phyloP scores from a whole-genome alignment of 2,329 filamentous ascomycete genomes.

The Lachnellula occidentalis region DNA sequence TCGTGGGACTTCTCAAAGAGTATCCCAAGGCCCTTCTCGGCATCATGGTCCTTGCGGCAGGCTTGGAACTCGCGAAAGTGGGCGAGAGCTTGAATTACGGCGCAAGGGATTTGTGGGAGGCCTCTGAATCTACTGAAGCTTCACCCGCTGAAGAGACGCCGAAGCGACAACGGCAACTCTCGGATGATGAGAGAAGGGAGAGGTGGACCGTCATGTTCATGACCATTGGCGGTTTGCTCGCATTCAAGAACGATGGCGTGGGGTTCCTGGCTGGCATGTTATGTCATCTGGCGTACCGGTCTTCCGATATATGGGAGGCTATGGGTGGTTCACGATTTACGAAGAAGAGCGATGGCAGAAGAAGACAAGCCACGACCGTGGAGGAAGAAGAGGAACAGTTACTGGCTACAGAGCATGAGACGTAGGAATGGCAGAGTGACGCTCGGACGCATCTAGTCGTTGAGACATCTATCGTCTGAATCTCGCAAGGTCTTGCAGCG shows the following conservation, averaged over 20 bases:
- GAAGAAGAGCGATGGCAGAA: slow-evolving; percentile 6
- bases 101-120: slow-evolving; percentile 54
- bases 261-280: slow-evolving; percentile 79
- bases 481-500: too few species aligned
- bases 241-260: slow-evolving; percentile 84
- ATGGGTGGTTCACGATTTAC: slow-evolving; percentile 8
- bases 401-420: neutral
- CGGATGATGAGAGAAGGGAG: slow-evolving; percentile 63
- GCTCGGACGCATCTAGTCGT: neutral
- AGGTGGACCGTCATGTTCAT: slow-evolving; percentile 88
- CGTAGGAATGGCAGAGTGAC: neutral
- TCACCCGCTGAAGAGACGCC: slow-evolving; percentile 17
- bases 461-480: neutral
- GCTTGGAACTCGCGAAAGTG: slow-evolving; percentile 79
- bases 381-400: slow-evolving; percentile 15
- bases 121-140: slow-evolving; percentile 38
- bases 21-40: slow-evolving; percentile 78
- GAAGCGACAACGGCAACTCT: slow-evolving; percentile 47
- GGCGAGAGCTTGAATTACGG: slow-evolving; percentile 78
- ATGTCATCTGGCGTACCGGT: slow-evolving; percentile 64
- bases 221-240: slow-evolving; percentile 74
- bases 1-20: slow-evolving; percentile 62
- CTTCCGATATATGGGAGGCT: slow-evolving; percentile 11
- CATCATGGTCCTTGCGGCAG: slow-evolving; percentile 85
- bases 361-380: slow-evolving; percentile 4